A percentile compares a stretch with the other conserved stretches of the same genome.
phyloP scores from a whole-genome alignment of 768 basidiomycete genomes.

The Pisolithus albus region DNA sequence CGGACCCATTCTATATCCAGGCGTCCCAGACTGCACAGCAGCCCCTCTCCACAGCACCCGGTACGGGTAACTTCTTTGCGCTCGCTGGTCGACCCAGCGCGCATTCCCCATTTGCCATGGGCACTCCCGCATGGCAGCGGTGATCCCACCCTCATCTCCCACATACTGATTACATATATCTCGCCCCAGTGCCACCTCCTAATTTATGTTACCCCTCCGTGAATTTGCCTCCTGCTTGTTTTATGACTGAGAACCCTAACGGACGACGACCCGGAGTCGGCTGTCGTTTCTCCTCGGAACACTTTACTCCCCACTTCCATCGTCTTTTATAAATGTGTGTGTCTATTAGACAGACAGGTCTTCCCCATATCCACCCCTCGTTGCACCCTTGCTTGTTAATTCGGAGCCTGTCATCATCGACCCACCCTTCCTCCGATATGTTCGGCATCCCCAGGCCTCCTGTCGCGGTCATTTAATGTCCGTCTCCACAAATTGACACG shows the following conservation, averaged over 20 bases:
- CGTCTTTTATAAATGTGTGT: too few relatives aligned
- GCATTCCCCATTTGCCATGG: slow-evolving; percentile 35
- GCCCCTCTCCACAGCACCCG: slow-evolving; percentile 7
- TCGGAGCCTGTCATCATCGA: neutral
- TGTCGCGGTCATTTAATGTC: neutral
- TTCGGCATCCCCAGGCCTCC: neutral
- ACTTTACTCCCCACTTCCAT: too few relatives aligned
- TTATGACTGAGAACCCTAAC: neutral
- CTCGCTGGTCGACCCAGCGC: slow-evolving; percentile 32
- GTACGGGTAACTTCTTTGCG: slow-evolving; percentile 23
- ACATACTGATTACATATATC: neutral
- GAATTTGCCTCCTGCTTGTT: neutral
- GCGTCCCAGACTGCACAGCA: slow-evolving; percentile 33
- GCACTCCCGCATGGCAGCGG: slow-evolving; percentile 23
- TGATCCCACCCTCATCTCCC: neutral
- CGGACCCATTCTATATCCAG: slow-evolving; percentile 46
- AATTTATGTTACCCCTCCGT: neutral
- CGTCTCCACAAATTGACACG: neutral
- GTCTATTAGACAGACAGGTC: neutral
- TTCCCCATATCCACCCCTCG: neutral
- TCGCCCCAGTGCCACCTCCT: neutral
- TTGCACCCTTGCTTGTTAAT: neutral
- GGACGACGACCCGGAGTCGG: neutral
- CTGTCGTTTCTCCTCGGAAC: too few relatives aligned
- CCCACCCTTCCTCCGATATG: neutral